Conservation (phyloP, 805 yeast species). For the Sungouiella thailandica region DNA sequence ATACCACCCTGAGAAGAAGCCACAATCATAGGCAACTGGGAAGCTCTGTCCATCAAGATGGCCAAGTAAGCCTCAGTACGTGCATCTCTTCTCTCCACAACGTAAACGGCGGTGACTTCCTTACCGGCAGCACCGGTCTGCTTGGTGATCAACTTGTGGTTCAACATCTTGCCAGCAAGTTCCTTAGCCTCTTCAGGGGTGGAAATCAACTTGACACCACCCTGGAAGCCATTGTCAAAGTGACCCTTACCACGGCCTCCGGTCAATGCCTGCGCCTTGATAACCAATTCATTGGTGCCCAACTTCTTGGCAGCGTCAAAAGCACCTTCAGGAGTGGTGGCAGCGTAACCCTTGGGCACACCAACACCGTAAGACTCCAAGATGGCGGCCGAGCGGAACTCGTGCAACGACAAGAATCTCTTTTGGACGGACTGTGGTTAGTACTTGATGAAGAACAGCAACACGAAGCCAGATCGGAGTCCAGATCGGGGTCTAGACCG, state of each 20-base stretch:
- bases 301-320: slow-evolving; percentile 73
- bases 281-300: slow-evolving; percentile 76
- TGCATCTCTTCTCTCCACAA: slow-evolving; percentile 92
- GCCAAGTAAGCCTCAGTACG: slow-evolving; percentile 94
- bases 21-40: slow-evolving; percentile 86
- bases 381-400: slow-evolving; percentile 89
- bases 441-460: slow-evolving; percentile 5
- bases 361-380: slow-evolving; percentile 80
- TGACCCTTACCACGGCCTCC: slow-evolving; percentile 99
- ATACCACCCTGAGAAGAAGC: slow-evolving; percentile 99
- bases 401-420: slow-evolving; percentile 89
- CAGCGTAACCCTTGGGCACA: slow-evolving; percentile 88
- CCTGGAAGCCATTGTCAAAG: slow-evolving; percentile 91
- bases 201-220: slow-evolving; percentile 90
- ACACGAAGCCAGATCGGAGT: not conserved
- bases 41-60: slow-evolving; percentile 88
- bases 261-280: slow-evolving; percentile 97
- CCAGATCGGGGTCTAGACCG: not conserved
- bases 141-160: slow-evolving; percentile 92
- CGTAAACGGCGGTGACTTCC: slow-evolving; percentile 92
- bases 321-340: slow-evolving; percentile 87
- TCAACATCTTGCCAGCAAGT: slow-evolving; percentile 83
- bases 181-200: slow-evolving; percentile 83
- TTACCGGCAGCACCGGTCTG: slow-evolving; percentile 98
- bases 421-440: slow-evolving; percentile 31